A percentile compares a stretch with the other conserved stretches of the same genome.
Evolutionary conservation across 495 filamentous ascomycete genomes (phyloP).

Genomic region (Aspergillus asperescens): DNA sequence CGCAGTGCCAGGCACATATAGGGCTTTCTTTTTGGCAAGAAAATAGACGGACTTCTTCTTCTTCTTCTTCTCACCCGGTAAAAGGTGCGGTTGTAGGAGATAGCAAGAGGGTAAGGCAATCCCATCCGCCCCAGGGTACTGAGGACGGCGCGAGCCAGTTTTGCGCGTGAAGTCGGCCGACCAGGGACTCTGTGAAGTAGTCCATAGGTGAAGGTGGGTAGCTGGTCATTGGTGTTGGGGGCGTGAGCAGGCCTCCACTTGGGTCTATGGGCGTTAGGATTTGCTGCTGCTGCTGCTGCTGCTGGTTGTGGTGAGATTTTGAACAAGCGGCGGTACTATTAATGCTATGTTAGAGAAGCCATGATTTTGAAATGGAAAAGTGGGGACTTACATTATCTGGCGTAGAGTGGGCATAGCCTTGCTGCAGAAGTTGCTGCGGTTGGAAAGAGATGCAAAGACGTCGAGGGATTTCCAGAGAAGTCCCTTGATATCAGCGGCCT

Average conservation of each 20-base stretch:
- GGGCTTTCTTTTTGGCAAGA: no score
- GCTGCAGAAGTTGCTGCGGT: slow-evolving; percentile 39
- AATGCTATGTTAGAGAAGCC: slow-evolving; percentile 5
- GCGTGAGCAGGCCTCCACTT: slow-evolving; percentile 12
- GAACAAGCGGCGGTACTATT: slow-evolving; percentile 25
- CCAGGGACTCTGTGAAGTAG: slow-evolving; percentile 17
- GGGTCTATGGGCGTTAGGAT: slow-evolving; percentile 10
- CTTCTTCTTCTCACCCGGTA: neutral
- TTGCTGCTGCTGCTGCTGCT: slow-evolving; percentile 15
- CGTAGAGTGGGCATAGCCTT: slow-evolving; percentile 37
- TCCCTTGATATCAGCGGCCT: slow-evolving; percentile 32
- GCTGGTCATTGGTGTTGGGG: slow-evolving; percentile 13
- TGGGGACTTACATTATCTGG: slow-evolving; percentile 31
- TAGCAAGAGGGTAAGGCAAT: slow-evolving; percentile 3
- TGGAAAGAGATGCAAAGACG: slow-evolving; percentile 36
- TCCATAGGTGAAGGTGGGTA: slow-evolving; percentile 8
- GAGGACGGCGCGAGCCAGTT: slow-evolving; percentile 34
- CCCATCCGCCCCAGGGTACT: slow-evolving; percentile 31
- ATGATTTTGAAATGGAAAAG: neutral
- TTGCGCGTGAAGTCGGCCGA: slow-evolving; percentile 31
- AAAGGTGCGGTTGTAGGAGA: neutral
- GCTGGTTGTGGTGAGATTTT: slow-evolving; percentile 11
- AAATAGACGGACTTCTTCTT: no score
- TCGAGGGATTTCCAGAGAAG: slow-evolving; percentile 30
- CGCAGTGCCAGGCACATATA: no score